These are phyloP conservation scores for Eucalyptus fibrosa DNA, from an alignment of 345 rosid genomes.

Conservation along the genomic window DNA sequence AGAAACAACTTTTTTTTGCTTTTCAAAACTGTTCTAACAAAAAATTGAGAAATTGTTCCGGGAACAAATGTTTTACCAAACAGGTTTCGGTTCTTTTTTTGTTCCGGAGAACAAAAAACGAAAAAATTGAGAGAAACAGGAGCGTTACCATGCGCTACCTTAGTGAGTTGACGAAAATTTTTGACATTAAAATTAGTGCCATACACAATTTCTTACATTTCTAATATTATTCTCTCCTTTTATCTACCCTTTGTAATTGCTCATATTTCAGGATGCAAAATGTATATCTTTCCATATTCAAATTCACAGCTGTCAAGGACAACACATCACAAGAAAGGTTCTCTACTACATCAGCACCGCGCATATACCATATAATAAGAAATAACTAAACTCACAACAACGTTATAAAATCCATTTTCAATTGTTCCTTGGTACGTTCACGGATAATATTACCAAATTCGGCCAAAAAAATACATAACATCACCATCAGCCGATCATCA, in stretches of 20 bases:
- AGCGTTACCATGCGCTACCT: too few relatives aligned
- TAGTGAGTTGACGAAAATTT: accelerated
- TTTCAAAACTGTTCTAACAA: too few relatives aligned
- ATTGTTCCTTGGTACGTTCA: neutral
- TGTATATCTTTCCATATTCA: too few relatives aligned
- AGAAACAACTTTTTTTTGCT: too few relatives aligned
- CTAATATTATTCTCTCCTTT: neutral
- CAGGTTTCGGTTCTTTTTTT: too few relatives aligned
- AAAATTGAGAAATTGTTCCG: too few relatives aligned
- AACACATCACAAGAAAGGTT: neutral
- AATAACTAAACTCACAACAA: neutral
- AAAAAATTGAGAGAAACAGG: too few relatives aligned
- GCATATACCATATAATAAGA: neutral
- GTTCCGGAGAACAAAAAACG: too few relatives aligned
- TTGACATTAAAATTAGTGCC: accelerated
- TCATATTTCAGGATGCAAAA: neutral
- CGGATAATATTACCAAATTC: too few relatives aligned
- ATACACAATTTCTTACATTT: accelerated
- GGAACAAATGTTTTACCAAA: too few relatives aligned
- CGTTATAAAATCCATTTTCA: neutral
- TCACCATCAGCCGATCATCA: neutral
- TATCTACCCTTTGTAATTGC: neutral
- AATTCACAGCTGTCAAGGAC: neutral
- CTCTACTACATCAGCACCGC: accelerated
- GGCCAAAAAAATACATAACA: neutral